Evolutionary conservation across 805 yeast species (phyloP).

Genomic region (Lachancea sp.): DNA sequence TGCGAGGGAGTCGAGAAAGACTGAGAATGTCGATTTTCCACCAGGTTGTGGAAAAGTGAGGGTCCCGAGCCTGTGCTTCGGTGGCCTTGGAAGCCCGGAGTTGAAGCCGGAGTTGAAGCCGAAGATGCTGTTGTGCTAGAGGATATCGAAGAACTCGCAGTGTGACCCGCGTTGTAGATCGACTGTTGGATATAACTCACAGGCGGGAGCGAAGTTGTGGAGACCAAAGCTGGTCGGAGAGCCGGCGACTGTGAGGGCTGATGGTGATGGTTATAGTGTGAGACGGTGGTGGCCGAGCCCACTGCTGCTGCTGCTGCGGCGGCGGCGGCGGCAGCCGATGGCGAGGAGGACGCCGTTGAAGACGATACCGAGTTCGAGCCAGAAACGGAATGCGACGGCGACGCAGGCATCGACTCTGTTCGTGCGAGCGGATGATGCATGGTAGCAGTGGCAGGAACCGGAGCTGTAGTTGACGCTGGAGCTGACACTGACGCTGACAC

Average conservation of each 20-base stretch:
- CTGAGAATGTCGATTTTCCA: background rate
- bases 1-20: background rate
- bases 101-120: background rate
- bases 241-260: background rate
- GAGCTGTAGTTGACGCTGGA: too few species aligned
- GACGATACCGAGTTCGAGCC: background rate
- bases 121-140: background rate
- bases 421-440: too few species aligned
- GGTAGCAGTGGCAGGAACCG: too few species aligned
- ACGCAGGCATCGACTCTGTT: background rate
- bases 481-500: constrained; percentile 1
- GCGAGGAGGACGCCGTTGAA: background rate
- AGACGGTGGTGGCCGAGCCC: background rate
- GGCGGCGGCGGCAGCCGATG: background rate
- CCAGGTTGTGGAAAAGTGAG: background rate
- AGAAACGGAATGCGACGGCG: background rate
- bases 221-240: background rate
- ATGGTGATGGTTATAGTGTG: background rate
- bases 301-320: too few species aligned
- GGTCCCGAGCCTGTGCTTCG: background rate
- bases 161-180: background rate
- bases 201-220: constrained; percentile 1
- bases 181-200: constrained; percentile 1
- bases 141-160: background rate
- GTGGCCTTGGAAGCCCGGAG: background rate